These are phyloP conservation scores for Nakazawaea sp. DNA, from an alignment of 805 yeast genomes.

Conservation along the genomic window DNA sequence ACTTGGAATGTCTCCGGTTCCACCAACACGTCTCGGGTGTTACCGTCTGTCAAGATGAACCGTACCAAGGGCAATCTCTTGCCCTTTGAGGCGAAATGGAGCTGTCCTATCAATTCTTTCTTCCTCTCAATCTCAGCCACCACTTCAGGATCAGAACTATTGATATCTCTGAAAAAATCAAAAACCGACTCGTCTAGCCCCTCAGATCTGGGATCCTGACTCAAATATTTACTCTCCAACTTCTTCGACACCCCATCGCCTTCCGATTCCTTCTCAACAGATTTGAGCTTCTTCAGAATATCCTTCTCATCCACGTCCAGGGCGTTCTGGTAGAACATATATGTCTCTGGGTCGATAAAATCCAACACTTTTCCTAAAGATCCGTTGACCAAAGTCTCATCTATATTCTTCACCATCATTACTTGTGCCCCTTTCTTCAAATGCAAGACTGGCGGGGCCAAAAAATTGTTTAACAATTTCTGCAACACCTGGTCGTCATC, in stretches of 20 bases:
- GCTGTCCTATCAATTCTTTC: conserved; percentile 30
- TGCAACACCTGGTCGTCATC: conserved; percentile 34
- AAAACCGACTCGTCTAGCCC: conserved; percentile 40
- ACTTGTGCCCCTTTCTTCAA: conserved; percentile 74
- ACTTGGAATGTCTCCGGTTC: conserved; percentile 79
- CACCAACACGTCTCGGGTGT: conserved; percentile 67
- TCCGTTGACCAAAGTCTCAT: conserved; percentile 69
- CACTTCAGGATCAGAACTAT: conserved; percentile 7
- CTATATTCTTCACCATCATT: conserved; percentile 74
- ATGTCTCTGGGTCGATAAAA: conserved; percentile 42
- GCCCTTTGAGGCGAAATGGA: conserved; percentile 37
- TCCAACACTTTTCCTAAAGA: conserved; percentile 58
- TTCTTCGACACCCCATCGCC: conserved; percentile 1
- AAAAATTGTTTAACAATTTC: conserved; percentile 44
- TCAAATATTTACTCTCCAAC: conserved; percentile 4
- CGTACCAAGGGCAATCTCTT: conserved; percentile 68
- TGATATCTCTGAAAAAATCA: conserved; percentile 31
- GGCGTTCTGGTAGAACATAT: conserved; percentile 27
- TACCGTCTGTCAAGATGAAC: conserved; percentile 65
- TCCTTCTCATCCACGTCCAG: conserved; percentile 15
- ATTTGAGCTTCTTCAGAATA: conserved; percentile 11
- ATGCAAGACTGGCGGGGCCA: conserved; percentile 51
- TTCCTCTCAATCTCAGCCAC: conserved; percentile 38
- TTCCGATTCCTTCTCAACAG: conserved; percentile 1
- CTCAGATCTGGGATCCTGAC: conserved; percentile 15